Evolutionary conservation across 2,329 filamentous ascomycete genomes (phyloP), one percentile per base, ranked within the genome.

Genomic region (Escovopsis weberi): DNA sequence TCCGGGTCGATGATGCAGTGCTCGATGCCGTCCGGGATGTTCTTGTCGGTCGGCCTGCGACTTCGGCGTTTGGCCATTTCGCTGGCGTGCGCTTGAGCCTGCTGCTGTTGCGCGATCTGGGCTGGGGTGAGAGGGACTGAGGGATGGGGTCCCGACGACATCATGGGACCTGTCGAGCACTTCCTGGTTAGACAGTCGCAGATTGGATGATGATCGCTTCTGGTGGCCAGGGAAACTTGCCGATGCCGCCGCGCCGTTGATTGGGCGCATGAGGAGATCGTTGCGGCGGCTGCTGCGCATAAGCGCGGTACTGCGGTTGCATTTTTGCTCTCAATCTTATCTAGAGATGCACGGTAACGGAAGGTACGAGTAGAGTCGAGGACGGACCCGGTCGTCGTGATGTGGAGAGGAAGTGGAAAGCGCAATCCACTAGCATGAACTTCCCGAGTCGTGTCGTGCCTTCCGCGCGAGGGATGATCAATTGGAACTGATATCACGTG

Each of bases 11-110:
- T 78, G 47, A 86, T 76, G 49, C 82, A 75, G 39, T 86, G 80
- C 53, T 93, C 88, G 37, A 94, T 73, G 43, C 85, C 87, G 50
- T 96, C 88, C 34, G 91, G 88, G 26, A 98, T 78, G 54, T 86
- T 91, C 70, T 86, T 94, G 63, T 98, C 91, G 45, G 87, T 95
- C 1, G 91, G 91, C 63, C 89, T 93, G 57, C 80, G 79, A 56
- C 85, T 86, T 52, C 85, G 79, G 47, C 87, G 78, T 61, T 88
- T 86, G 38, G 82, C 79, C 48, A 77, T 70, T 58, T 85, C 80
- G 51, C 69, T 72, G 37, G 76, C 75, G 50, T 64, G 68, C 23
- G 65, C 67, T 45, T 69, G 66, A 33, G 64, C 61, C 47, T 71
- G 69, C 48, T 74, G 71, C 47, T 74, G 68, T 49, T 65, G 62